Evolutionary conservation across 345 rosid genomes (phyloP).

Genomic region (Brassica nigra): DNA sequence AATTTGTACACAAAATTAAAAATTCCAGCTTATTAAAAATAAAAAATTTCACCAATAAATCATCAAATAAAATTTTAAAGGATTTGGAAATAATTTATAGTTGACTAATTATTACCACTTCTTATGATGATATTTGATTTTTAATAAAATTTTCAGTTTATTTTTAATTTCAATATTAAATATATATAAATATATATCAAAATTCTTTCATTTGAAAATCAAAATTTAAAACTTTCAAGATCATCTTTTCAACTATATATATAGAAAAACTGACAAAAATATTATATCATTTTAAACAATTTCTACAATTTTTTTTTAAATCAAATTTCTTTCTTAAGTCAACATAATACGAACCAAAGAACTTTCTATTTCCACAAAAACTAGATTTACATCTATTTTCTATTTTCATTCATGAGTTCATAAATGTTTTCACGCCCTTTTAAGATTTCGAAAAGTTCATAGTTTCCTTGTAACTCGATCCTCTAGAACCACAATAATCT

Average conservation of each 20-base stretch:
- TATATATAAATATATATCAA: not conserved
- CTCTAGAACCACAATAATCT: not conserved
- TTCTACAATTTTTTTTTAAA: too few species aligned
- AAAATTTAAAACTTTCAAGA: not conserved
- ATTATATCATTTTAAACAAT: too few species aligned
- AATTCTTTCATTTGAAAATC: not conserved
- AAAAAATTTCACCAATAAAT: not conserved
- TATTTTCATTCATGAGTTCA: too few species aligned
- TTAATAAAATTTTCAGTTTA: too few species aligned
- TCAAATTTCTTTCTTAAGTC: too few species aligned
- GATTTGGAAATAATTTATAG: not conserved
- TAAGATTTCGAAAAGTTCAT: too few species aligned
- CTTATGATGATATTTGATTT: not conserved
- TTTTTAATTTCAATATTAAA: not conserved
- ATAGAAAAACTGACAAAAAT: too few species aligned
- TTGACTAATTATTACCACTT: not conserved
- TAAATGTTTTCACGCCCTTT: too few species aligned
- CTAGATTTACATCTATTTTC: too few species aligned
- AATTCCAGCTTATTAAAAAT: not conserved
- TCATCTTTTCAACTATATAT: not conserved
- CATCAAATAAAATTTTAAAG: not conserved
- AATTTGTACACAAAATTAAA: not conserved
- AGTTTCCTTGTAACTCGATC: not conserved
- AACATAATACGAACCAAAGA: too few species aligned
- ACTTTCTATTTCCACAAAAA: too few species aligned